Evolutionary conservation across 305 asterid genomes (phyloP).

Genomic region (Fraxinus greggii): DNA sequence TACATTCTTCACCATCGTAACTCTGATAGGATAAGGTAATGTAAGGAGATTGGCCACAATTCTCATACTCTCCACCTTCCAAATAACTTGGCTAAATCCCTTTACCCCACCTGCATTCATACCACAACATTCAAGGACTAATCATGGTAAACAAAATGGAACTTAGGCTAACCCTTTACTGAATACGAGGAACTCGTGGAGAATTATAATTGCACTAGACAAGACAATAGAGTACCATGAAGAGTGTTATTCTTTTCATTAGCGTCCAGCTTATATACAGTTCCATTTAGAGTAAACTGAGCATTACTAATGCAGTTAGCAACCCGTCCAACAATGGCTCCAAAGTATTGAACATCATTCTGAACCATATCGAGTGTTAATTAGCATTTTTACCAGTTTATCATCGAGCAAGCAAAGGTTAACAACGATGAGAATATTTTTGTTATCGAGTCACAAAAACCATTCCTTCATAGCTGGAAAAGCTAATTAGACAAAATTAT

Average conservation of each 20-base stretch:
- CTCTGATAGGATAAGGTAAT: conserved; percentile 60
- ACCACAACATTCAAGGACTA: background rate
- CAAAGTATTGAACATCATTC: conserved; percentile 56
- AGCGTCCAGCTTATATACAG: conserved; percentile 56
- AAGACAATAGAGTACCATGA: conserved; percentile 53
- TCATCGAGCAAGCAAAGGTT: too few relatives aligned
- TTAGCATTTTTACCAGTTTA: background rate
- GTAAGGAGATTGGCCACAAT: conserved; percentile 40
- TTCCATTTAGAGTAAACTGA: conserved; percentile 64
- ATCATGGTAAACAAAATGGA: background rate
- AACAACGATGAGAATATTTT: background rate
- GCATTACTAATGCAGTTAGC: conserved; percentile 78
- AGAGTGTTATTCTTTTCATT: conserved; percentile 62
- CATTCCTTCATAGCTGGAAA: too few relatives aligned
- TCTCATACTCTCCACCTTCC: conserved; percentile 58
- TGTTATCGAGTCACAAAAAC: background rate
- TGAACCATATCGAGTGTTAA: conserved; percentile 23
- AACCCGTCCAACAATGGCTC: conserved; percentile 76
- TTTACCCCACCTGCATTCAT: conserved; percentile 55
- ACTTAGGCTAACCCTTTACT: background rate
- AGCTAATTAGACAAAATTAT: background rate
- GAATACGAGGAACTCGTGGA: background rate
- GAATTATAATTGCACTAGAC: background rate
- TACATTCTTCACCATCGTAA: conserved; percentile 74
- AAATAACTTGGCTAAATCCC: conserved; percentile 62